phyloP scores from a whole-genome alignment of 1,284 basidiomycete species.

The Papiliotrema laurentii region DNA sequence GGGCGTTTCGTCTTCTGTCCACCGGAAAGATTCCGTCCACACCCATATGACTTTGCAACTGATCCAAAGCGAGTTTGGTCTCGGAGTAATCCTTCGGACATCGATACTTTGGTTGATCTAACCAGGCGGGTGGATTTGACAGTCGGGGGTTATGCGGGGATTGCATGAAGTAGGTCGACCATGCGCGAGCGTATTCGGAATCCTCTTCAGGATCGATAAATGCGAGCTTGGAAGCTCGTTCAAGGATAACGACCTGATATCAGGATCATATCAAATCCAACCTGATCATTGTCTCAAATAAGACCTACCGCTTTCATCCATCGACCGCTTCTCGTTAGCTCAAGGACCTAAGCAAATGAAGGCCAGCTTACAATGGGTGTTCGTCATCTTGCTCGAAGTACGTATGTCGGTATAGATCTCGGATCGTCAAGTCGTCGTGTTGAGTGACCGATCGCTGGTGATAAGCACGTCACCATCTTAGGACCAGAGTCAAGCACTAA shows the following conservation, averaged over 20 bases:
- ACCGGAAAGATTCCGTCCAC: slow-evolving; percentile 37
- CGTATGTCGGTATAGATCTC: slow-evolving; percentile 30
- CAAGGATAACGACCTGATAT: slow-evolving; percentile 34
- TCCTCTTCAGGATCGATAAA: slow-evolving; percentile 33
- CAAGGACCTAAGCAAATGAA: background rate
- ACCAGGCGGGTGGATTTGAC: slow-evolving; percentile 22
- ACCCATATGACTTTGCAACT: slow-evolving; percentile 22
- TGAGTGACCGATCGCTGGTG: slow-evolving; percentile 27
- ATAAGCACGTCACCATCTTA: background rate
- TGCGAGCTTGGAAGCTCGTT: slow-evolving; percentile 37
- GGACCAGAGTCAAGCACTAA: slow-evolving; percentile 7
- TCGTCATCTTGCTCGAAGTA: slow-evolving; percentile 19
- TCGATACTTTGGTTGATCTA: slow-evolving; percentile 41
- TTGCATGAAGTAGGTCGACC: slow-evolving; percentile 22
- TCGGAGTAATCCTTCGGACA: slow-evolving; percentile 32
- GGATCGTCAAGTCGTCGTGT: slow-evolving; percentile 33
- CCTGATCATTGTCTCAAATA: background rate
- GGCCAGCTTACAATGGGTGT: slow-evolving; percentile 22
- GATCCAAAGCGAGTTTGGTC: slow-evolving; percentile 28
- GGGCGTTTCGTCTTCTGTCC: slow-evolving; percentile 24
- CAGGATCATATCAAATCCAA: slow-evolving; percentile 28
- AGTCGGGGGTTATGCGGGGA: slow-evolving; percentile 11
- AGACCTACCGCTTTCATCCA: background rate
- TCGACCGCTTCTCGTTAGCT: too few relatives aligned
- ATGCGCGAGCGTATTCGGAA: slow-evolving; percentile 30